phyloP scores from a whole-genome alignment of 2,329 filamentous ascomycete genomes.

The Ceratocystiopsis brevicomis region DNA sequence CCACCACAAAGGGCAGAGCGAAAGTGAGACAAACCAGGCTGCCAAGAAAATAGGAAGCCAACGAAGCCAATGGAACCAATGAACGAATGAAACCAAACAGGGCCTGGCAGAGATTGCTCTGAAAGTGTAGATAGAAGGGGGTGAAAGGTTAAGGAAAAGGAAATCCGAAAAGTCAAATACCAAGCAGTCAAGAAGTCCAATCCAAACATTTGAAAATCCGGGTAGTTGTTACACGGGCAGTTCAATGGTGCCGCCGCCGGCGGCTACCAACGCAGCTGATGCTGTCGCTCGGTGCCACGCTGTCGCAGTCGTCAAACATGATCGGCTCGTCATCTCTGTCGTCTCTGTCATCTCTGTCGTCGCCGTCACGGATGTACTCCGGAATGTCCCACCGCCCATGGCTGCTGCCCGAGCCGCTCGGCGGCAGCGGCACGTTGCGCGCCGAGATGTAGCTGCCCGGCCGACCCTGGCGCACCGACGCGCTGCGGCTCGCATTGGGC shows the following conservation, averaged over 20 bases:
- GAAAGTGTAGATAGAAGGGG: too few relatives aligned
- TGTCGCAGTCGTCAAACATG: conserved; percentile 22
- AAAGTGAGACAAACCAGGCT: too few relatives aligned
- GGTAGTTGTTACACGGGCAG: conserved; percentile 2
- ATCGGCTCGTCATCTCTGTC: conserved; percentile 16
- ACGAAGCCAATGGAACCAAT: neutral
- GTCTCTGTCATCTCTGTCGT: neutral
- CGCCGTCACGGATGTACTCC: conserved; percentile 1
- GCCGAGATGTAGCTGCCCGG: conserved; percentile 12
- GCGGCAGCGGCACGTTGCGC: conserved; percentile 21
- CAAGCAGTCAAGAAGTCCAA: neutral
- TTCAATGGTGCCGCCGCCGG: conserved; percentile 5
- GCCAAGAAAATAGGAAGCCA: too few relatives aligned
- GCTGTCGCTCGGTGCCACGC: conserved; percentile 40
- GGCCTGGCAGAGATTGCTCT: too few relatives aligned
- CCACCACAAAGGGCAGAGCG: too few relatives aligned
- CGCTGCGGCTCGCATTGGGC: conserved; percentile 8
- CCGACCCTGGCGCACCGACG: conserved; percentile 5
- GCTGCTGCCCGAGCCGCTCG: conserved; percentile 23
- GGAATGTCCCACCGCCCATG: conserved; percentile 12
- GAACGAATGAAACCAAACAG: neutral
- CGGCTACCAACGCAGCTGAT: conserved; percentile 39
- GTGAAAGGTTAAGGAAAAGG: neutral
- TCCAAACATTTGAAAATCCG: neutral
- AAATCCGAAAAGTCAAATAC: neutral